Evolutionary conservation across 2,329 filamentous ascomycete genomes (phyloP).

Genomic region (Zymoseptoria ardabiliae): DNA sequence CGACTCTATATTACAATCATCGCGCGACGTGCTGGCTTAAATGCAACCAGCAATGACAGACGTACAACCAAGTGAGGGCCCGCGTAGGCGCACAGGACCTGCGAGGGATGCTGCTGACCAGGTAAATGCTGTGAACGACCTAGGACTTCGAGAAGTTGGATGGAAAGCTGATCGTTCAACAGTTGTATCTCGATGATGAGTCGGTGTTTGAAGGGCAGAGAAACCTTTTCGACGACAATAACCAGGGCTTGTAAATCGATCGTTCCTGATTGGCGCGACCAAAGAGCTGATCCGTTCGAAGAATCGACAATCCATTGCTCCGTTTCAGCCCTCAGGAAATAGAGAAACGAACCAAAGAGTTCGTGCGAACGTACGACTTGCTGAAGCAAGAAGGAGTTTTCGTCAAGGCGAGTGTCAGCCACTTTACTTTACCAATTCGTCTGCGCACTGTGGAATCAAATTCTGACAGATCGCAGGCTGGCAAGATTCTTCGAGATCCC

Average conservation of each 20-base stretch:
- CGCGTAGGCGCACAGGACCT: neutral
- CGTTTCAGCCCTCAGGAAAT: conserved; percentile 11
- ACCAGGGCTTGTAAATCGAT: conserved; percentile 10
- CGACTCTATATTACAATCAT: neutral
- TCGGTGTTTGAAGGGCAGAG: neutral
- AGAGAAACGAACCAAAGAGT: conserved; percentile 9
- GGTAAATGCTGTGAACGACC: neutral
- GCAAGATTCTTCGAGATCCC: conserved; percentile 21
- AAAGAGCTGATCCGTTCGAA: neutral
- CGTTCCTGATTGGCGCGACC: neutral
- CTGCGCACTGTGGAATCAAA: neutral
- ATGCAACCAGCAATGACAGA: neutral
- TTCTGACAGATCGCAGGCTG: conserved; percentile 12
- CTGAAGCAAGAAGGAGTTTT: conserved; percentile 13
- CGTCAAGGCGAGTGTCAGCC: conserved; percentile 10
- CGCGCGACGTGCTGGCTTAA: neutral
- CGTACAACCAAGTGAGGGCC: neutral
- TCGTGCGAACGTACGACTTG: conserved; percentile 11
- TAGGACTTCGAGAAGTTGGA: neutral
- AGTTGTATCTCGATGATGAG: neutral
- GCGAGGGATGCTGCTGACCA: neutral
- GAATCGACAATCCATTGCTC: conserved; percentile 19
- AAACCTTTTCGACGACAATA: conserved; percentile 12
- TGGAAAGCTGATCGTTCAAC: neutral
- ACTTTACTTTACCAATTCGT: neutral